Conservation (phyloP, 768 basidiomycete species). For the Kwoniella sp. region DNA sequence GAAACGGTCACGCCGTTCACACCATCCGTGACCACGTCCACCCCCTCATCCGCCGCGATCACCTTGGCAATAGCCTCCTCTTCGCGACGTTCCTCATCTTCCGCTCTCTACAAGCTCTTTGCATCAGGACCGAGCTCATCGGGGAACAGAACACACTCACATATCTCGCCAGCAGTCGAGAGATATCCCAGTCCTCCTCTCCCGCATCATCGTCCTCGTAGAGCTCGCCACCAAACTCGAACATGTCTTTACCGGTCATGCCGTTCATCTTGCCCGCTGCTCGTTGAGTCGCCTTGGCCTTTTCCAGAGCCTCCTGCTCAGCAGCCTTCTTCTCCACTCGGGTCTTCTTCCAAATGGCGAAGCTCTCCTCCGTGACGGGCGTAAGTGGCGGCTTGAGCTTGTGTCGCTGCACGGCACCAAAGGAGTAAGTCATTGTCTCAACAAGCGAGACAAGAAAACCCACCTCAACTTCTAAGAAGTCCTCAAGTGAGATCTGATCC, state of each 20-base stretch:
- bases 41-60: slow-evolving; percentile 14
- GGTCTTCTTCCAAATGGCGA: slow-evolving; percentile 92
- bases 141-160: slow-evolving; percentile 22
- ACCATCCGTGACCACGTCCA: slow-evolving; percentile 3
- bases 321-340: slow-evolving; percentile 92
- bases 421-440: not conserved
- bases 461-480: slow-evolving; percentile 96
- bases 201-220: slow-evolving; percentile 45
- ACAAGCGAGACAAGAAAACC: slow-evolving; percentile 21
- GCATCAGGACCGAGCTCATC: not conserved
- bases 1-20: slow-evolving; percentile 8
- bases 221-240: slow-evolving; percentile 53
- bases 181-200: slow-evolving; percentile 50
- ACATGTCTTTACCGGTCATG: slow-evolving; percentile 93
- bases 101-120: slow-evolving; percentile 25
- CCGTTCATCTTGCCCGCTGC: slow-evolving; percentile 85
- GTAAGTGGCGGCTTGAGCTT: slow-evolving; percentile 72
- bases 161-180: slow-evolving; percentile 45
- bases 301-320: slow-evolving; percentile 72
- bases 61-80: too few species aligned
- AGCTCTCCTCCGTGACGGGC: slow-evolving; percentile 85
- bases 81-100: slow-evolving; percentile 26
- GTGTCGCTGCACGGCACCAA: slow-evolving; percentile 62
- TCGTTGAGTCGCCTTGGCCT: slow-evolving; percentile 73
- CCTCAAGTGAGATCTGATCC: slow-evolving; percentile 83